Conservation (phyloP, 2,329 filamentous ascomycete genomes). For the Aureobasidium melanogenum region DNA sequence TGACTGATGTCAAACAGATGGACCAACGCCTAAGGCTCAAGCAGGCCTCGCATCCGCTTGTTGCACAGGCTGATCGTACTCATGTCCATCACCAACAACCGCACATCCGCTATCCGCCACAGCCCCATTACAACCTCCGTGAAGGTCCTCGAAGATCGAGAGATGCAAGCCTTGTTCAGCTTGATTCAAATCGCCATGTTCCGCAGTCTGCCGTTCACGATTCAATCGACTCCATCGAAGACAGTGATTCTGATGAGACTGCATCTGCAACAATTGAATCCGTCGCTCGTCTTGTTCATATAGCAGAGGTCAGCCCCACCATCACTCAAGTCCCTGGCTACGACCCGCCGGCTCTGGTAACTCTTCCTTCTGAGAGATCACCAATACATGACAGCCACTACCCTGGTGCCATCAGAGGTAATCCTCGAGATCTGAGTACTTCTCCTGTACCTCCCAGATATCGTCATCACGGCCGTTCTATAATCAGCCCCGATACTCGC, state of each 20-base stretch:
- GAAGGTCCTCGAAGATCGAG: conserved; percentile 8
- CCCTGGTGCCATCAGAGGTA: background rate
- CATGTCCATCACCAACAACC: conserved; percentile 15
- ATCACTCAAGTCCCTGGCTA: conserved; percentile 3
- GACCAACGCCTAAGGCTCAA: conserved; percentile 18
- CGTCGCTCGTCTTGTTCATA: background rate
- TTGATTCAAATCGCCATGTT: conserved; percentile 3
- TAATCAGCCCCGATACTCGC: background rate
- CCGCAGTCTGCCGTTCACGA: background rate
- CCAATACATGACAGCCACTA: background rate
- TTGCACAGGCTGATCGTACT: conserved; percentile 4
- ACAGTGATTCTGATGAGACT: background rate
- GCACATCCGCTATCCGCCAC: conserved; percentile 13
- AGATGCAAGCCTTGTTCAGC: background rate
- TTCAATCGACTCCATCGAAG: background rate
- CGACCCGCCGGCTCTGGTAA: background rate
- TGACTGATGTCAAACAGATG: conserved; percentile 21
- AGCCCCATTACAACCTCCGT: conserved; percentile 9
- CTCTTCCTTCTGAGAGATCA: background rate
- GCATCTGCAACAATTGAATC: background rate
- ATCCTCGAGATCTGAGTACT: background rate
- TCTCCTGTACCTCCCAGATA: background rate
- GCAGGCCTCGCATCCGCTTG: background rate
- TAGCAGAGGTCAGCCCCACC: conserved; percentile 6
- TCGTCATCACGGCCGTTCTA: background rate